Percentiles rank a stretch among this genome's conserved stretches.
These are phyloP conservation scores for Amaranthus palmeri DNA, from an alignment of 148 eudicot genomes.

Conservation along the genomic window DNA sequence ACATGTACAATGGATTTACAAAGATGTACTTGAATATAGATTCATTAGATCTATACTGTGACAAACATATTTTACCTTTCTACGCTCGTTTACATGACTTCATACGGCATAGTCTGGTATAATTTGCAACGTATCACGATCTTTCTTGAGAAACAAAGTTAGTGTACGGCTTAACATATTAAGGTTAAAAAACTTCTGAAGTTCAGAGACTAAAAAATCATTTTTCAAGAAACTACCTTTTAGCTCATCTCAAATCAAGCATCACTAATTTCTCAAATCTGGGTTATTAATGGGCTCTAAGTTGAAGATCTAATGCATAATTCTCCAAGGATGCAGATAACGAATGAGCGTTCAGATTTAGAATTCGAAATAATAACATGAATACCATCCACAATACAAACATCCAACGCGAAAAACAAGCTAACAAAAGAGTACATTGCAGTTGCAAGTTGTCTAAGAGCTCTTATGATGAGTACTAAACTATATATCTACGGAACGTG, in stretches of 20 bases:
- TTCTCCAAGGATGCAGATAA: not conserved
- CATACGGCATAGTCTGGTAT: no score
- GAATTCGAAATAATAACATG: no score
- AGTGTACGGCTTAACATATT: not conserved
- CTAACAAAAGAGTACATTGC: no score
- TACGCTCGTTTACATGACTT: not conserved
- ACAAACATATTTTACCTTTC: not conserved
- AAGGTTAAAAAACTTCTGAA: not conserved
- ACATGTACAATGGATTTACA: not conserved
- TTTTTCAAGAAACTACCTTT: not conserved
- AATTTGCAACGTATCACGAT: not conserved
- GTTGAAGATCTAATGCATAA: constrained; percentile 1
- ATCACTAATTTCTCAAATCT: not conserved
- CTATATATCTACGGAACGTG: not conserved
- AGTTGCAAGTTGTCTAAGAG: not conserved
- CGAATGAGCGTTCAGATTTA: not conserved
- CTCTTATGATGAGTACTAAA: not conserved
- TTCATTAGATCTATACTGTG: not conserved
- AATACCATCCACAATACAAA: no score
- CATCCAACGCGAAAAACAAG: no score
- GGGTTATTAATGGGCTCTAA: not conserved
- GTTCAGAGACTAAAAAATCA: not conserved
- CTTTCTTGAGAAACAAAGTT: not conserved
- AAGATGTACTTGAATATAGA: not conserved
- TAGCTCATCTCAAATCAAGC: not conserved